Conservation (phyloP, 768 basidiomycete genomes). For the Sarcodon sp. region DNA sequence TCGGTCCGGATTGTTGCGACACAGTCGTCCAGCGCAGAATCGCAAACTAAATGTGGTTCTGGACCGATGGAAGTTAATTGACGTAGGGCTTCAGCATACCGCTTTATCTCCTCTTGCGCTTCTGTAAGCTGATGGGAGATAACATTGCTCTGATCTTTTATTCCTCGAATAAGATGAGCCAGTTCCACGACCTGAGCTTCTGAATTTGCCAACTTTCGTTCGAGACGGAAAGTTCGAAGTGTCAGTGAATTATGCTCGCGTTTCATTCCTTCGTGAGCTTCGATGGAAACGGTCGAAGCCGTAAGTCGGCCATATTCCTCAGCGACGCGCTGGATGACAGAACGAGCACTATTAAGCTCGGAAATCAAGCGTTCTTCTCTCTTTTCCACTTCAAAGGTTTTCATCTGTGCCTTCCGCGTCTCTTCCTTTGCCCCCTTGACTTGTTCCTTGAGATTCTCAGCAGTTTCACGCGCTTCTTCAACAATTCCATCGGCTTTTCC, state of each 20-base stretch:
- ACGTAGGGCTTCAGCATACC: slow-evolving; percentile 3
- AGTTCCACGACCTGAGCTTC: slow-evolving; percentile 57
- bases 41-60: background rate
- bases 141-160: slow-evolving; percentile 36
- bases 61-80: background rate
- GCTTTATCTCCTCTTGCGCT: slow-evolving; percentile 8
- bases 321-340: slow-evolving; percentile 19
- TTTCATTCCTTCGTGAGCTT: slow-evolving; percentile 10
- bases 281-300: slow-evolving; percentile 12
- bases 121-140: slow-evolving; percentile 17
- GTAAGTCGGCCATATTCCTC: slow-evolving; percentile 28
- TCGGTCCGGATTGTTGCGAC: too few species aligned
- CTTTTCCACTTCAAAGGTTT: slow-evolving; percentile 11
- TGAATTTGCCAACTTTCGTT: slow-evolving; percentile 57
- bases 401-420: slow-evolving; percentile 18
- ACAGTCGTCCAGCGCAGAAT: background rate
- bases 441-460: slow-evolving; percentile 21
- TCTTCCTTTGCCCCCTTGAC: slow-evolving; percentile 25
- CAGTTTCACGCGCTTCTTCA: slow-evolving; percentile 18
- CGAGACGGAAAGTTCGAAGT: slow-evolving; percentile 35
- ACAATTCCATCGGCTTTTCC: slow-evolving; percentile 28
- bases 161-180: slow-evolving; percentile 45
- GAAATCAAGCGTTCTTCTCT: slow-evolving; percentile 32
- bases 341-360: slow-evolving; percentile 29
- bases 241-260: slow-evolving; percentile 25